Evolutionary conservation across 2,329 filamentous ascomycete genomes (phyloP).

Genomic region (Colletotrichum agaves): DNA sequence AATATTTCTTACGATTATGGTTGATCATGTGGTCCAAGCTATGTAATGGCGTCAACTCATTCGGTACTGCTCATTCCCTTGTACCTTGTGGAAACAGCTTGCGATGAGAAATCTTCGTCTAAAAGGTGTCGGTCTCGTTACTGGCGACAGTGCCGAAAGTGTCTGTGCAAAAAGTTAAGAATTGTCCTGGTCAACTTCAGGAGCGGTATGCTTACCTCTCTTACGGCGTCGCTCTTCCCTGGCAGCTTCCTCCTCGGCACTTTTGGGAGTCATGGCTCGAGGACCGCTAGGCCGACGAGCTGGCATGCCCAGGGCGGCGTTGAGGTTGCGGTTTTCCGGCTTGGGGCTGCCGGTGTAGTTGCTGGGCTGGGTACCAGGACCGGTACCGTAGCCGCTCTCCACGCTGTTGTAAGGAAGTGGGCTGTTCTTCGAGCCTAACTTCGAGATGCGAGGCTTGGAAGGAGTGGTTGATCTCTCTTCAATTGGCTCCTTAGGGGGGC

Average conservation of each 20-base stretch:
- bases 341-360: conserved; percentile 64
- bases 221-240: conserved; percentile 63
- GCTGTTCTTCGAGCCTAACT: conserved; percentile 61
- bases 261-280: conserved; percentile 70
- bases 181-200: neutral
- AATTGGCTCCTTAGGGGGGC: conserved; percentile 72
- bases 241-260: conserved; percentile 57
- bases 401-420: conserved; percentile 67
- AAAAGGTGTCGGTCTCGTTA: conserved; percentile 66
- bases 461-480: conserved; percentile 56
- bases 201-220: conserved; percentile 58
- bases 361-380: conserved; percentile 56
- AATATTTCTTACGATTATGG: conserved; percentile 36
- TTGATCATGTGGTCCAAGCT: conserved; percentile 31
- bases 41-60: conserved; percentile 29
- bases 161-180: conserved; percentile 50
- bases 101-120: conserved; percentile 41
- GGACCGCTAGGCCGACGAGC: conserved; percentile 67
- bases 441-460: conserved; percentile 59
- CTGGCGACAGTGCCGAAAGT: conserved; percentile 64
- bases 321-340: conserved; percentile 68
- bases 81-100: conserved; percentile 10
- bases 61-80: conserved; percentile 17
- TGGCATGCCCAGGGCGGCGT: conserved; percentile 62
- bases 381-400: conserved; percentile 64